Base-by-base conservation (phyloP, 768 basidiomycete genomes). In the Rhizopogon salebrosus region DNA sequence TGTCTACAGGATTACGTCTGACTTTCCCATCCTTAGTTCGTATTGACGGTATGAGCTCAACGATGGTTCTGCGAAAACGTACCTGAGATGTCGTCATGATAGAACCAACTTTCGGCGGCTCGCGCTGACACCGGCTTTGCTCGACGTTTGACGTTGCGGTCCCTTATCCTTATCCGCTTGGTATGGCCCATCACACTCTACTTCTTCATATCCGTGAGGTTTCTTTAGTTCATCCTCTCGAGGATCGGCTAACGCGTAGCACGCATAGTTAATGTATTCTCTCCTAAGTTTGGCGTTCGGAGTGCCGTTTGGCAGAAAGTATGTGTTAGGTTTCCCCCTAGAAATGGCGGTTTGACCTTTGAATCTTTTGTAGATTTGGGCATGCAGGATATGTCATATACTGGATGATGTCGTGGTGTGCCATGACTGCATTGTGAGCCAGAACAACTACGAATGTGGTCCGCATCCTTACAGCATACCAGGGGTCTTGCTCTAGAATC, bases 401-500 rank as follows among this genome's bases (percentile, higher is more conserved):
- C 60, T 87, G 85, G 85, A 83, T 84, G 80, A 67, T 84, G 54
- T 79, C 78, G 53, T 85, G 75, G 71, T 37, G 71, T 35, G 77
- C 72, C 36, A 86, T 85, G 83, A 62, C 75, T 7, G 72, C 82
- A 1, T 67, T 81, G 80, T 76, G 64, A n/a, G 79, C 68, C 16
- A 29, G 14, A 22, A 18, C 14, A 38, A 13, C 14, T 7, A 52
- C n/a, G 24, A 24, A 26, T n/a, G 13, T 9, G 29, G 20, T 31
- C 35, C 23, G 10, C 8, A 14, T 36, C 3, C 18, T 57, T 39
- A 58, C n/a, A 13, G n/a, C 29, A 20, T 22, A 10, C 40, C 45
- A 84, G 83, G 36, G 85, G 85, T 6, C 69, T 86, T 7, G 83
- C 82, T 0, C 55, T 87, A 14, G 85, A 87, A 56, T 65, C 83